Percentiles rank a stretch among this genome's conserved stretches.
These are phyloP conservation scores for Leptographium lundbergii DNA, from an alignment of 2,329 filamentous ascomycete species.

Conservation along the genomic window DNA sequence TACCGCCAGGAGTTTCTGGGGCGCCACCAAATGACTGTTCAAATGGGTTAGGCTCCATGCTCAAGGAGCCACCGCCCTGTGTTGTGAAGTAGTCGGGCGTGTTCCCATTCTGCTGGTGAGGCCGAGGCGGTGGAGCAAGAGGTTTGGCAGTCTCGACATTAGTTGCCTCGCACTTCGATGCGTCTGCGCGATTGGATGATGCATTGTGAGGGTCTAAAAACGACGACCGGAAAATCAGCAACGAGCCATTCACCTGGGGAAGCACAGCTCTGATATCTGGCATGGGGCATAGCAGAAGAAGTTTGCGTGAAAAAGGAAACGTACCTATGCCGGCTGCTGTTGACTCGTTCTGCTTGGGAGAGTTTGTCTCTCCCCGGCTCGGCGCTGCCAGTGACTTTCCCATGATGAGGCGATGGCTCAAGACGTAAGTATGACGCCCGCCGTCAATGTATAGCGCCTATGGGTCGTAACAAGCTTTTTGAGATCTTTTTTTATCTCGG, in stretches of 20 bases:
- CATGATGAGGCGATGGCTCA: slow-evolving; percentile 25
- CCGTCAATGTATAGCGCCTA: neutral
- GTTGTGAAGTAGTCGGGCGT: slow-evolving; percentile 59
- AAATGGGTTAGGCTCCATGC: slow-evolving; percentile 88
- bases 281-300: neutral
- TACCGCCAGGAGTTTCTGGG: slow-evolving; percentile 69
- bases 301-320: slow-evolving; percentile 13
- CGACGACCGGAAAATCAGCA: neutral
- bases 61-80: slow-evolving; percentile 42
- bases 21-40: slow-evolving; percentile 76
- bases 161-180: neutral
- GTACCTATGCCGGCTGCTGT: slow-evolving; percentile 31
- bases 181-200: neutral
- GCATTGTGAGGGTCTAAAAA: neutral
- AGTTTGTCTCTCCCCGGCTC: slow-evolving; percentile 31
- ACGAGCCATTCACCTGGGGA: neutral
- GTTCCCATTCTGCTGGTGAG: slow-evolving; percentile 38
- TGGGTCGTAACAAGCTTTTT: neutral
- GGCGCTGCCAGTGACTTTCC: slow-evolving; percentile 29
- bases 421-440: neutral
- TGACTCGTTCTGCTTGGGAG: slow-evolving; percentile 30
- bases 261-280: too few relatives aligned
- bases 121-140: slow-evolving; percentile 58
- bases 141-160: slow-evolving; percentile 45
- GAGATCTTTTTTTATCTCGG: neutral